phyloP scores from a whole-genome alignment of 306 rosid species.

The Hippophae gyantsensis region DNA sequence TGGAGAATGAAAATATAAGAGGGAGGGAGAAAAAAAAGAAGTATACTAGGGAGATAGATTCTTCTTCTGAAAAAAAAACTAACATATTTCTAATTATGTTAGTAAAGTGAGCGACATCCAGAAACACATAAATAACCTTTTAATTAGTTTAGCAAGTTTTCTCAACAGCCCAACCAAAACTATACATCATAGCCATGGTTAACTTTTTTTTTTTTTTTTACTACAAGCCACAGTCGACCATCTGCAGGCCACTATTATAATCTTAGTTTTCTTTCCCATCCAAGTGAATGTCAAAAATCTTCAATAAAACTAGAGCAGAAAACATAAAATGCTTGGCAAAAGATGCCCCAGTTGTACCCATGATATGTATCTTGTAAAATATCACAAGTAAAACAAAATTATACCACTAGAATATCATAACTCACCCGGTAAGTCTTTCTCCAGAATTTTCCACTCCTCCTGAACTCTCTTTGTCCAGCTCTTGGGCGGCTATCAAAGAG shows the following conservation, averaged over 20 bases:
- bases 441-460: constrained; percentile 77
- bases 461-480: constrained; percentile 70
- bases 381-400: background rate
- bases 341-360: background rate
- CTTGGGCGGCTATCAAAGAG: constrained; percentile 39
- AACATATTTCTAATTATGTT: background rate
- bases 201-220: background rate
- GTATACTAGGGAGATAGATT: background rate
- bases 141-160: background rate
- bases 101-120: constrained; percentile 2
- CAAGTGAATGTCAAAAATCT: background rate
- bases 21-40: constrained; percentile 16
- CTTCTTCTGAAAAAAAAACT: constrained; percentile 1
- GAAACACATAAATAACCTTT: background rate
- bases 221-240: too few relatives aligned
- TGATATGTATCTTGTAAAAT: background rate
- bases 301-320: background rate
- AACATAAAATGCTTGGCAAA: background rate
- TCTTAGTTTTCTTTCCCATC: constrained; percentile 1
- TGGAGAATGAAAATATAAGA: constrained; percentile 21
- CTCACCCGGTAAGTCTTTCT: constrained; percentile 66
- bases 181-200: background rate
- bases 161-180: background rate
- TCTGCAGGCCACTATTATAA: background rate
- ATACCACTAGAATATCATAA: background rate